These are phyloP conservation scores for Entonaema liquescens DNA, from an alignment of 495 filamentous ascomycete species.

Conservation along the genomic window DNA sequence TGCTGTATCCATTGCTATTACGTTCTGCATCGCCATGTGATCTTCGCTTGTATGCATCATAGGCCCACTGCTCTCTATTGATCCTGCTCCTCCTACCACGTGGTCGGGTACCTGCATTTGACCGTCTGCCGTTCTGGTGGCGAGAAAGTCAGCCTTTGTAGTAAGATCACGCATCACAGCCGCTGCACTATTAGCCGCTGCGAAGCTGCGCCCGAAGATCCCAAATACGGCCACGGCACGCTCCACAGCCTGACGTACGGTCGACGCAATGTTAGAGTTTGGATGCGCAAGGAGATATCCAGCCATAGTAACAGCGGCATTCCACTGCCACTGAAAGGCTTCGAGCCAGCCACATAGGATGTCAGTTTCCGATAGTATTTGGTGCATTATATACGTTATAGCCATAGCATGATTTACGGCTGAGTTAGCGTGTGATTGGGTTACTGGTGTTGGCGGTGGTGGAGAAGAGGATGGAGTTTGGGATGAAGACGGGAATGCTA, in stretches of 20 bases:
- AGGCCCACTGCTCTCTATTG: not conserved
- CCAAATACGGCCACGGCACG: not conserved
- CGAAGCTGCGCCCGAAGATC: not conserved
- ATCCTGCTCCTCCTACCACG: not conserved
- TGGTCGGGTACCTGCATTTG: not conserved
- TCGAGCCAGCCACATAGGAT: not conserved
- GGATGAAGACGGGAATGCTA: not conserved
- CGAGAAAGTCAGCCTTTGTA: not conserved
- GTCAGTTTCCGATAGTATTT: not conserved
- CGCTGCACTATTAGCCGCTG: not conserved
- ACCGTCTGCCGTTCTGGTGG: not conserved
- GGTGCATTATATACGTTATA: not conserved
- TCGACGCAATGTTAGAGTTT: not conserved
- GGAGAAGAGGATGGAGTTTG: not conserved
- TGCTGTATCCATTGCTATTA: not conserved
- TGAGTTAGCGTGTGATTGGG: not conserved
- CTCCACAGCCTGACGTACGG: not conserved
- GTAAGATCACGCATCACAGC: not conserved
- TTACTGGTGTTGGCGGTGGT: not conserved
- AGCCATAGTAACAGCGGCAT: not conserved
- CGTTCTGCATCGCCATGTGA: not conserved
- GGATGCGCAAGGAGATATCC: not conserved
- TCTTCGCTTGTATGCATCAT: conserved; percentile 1
- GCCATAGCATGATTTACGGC: conserved; percentile 5
- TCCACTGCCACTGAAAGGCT: not conserved